phyloP scores from a whole-genome alignment of 192 early-diverging fungal genomes.

The Linnemannia exigua region DNA sequence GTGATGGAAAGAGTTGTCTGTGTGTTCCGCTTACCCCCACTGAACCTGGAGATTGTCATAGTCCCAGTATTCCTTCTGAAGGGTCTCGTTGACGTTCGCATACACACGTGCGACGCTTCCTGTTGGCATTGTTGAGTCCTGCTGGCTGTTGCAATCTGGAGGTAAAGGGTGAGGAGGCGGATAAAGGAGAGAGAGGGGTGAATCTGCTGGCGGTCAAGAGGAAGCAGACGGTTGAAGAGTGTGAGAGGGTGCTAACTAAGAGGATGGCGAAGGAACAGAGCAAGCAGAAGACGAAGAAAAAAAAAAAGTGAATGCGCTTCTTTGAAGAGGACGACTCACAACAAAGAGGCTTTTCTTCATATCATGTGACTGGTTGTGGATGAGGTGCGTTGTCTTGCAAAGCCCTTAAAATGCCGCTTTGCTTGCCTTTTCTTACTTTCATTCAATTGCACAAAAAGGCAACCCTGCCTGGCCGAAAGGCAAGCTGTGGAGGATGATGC shows the following conservation, averaged over 20 bases:
- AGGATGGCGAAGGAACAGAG: slow-evolving; percentile 10
- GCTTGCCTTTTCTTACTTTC: neutral
- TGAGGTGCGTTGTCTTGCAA: neutral
- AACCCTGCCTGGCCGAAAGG: too few relatives aligned
- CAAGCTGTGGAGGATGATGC: too few relatives aligned
- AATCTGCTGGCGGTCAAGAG: neutral
- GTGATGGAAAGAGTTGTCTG: neutral
- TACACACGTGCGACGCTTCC: slow-evolving; percentile 88
- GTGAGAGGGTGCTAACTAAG: neutral
- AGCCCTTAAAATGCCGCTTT: neutral
- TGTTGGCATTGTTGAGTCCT: slow-evolving; percentile 50
- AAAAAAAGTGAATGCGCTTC: neutral
- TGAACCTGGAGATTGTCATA: slow-evolving; percentile 94
- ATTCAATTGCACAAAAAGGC: too few relatives aligned
- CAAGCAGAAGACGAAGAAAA: slow-evolving; percentile 6
- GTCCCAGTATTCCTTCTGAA: slow-evolving; percentile 94
- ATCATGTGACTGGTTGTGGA: neutral
- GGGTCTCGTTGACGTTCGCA: slow-evolving; percentile 87
- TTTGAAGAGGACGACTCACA: neutral
- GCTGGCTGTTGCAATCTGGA: neutral
- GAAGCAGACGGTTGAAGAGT: neutral
- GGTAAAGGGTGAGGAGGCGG: neutral
- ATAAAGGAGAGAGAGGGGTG: too few relatives aligned
- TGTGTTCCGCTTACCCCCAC: slow-evolving; percentile 82
- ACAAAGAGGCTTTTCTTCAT: neutral